phyloP scores from a whole-genome alignment of 2,329 filamentous ascomycete genomes.

The Dactylella cylindrospora region DNA sequence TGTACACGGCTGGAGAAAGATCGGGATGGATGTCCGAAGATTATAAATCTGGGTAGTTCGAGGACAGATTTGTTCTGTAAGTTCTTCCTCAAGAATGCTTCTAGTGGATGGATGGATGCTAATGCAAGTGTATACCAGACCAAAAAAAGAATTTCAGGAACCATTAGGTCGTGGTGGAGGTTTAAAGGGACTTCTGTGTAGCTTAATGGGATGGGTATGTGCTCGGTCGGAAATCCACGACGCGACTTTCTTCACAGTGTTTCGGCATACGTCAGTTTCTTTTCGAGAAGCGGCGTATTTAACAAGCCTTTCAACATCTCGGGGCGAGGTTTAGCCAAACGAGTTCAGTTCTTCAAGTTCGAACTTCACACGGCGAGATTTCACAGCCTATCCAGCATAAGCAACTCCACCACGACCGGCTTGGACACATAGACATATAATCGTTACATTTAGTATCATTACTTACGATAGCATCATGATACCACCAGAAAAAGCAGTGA shows the following conservation, averaged over 20 bases:
- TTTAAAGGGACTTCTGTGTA: not conserved
- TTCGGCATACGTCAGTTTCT: too few species aligned
- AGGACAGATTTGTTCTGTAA: conserved; percentile 79
- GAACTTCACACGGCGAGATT: too few species aligned
- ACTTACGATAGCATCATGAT: not conserved
- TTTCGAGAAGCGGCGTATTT: too few species aligned
- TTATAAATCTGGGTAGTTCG: conserved; percentile 94
- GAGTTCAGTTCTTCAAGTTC: too few species aligned
- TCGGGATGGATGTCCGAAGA: conserved; percentile 96
- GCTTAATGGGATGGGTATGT: too few species aligned
- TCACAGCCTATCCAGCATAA: too few species aligned
- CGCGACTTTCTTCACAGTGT: too few species aligned
- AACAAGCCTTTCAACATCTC: too few species aligned
- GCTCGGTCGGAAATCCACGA: too few species aligned
- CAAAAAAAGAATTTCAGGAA: conserved; percentile 72
- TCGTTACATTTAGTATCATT: not conserved
- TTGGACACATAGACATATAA: too few species aligned
- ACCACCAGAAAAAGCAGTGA: not conserved
- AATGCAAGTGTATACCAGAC: conserved; percentile 50
- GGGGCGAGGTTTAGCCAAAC: too few species aligned
- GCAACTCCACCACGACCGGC: too few species aligned
- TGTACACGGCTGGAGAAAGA: conserved; percentile 97
- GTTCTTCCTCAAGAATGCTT: conserved; percentile 46
- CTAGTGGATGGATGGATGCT: not conserved
- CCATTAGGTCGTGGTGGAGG: conserved; percentile 54